Conservation (phyloP, 2,329 filamentous ascomycete genomes). For the Neonectria magnoliae region DNA sequence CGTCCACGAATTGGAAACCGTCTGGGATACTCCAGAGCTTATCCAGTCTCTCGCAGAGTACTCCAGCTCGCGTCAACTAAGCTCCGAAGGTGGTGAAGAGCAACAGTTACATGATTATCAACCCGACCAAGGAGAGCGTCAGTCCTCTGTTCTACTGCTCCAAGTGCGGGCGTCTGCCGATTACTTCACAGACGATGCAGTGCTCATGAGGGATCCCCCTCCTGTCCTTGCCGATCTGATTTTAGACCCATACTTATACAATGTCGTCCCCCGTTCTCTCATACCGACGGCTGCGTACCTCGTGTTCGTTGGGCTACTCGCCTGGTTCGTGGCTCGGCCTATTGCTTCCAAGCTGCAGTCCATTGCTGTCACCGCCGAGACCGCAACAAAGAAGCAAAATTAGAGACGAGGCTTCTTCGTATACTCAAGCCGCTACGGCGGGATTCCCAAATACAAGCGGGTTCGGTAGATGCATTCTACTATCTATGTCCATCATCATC, state of each 20-base stretch:
- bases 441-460: constrained; percentile 28
- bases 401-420: constrained; percentile 27
- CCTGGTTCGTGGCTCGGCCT: constrained; percentile 55
- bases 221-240: constrained; percentile 83
- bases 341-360: constrained; percentile 41
- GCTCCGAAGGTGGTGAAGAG: constrained; percentile 30
- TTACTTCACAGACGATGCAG: constrained; percentile 80
- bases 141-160: constrained; percentile 73
- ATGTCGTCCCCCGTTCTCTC: constrained; percentile 82
- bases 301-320: constrained; percentile 63
- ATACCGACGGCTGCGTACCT: constrained; percentile 78
- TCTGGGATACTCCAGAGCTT: constrained; percentile 71
- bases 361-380: constrained; percentile 39
- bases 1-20: constrained; percentile 68
- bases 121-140: constrained; percentile 30
- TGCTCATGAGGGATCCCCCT: constrained; percentile 79
- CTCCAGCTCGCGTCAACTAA: constrained; percentile 60
- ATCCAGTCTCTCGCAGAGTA: constrained; percentile 72
- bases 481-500: constrained; percentile 43
- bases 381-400: constrained; percentile 52
- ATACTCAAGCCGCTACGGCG: constrained; percentile 24
- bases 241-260: constrained; percentile 85
- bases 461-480: constrained; percentile 40
- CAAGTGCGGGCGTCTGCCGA: constrained; percentile 81
- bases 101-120: constrained; percentile 2